Evolutionary conservation across 225 moss, liverwort and hornwort genomes (phyloP).

Genomic region (Polytrichum commune): DNA sequence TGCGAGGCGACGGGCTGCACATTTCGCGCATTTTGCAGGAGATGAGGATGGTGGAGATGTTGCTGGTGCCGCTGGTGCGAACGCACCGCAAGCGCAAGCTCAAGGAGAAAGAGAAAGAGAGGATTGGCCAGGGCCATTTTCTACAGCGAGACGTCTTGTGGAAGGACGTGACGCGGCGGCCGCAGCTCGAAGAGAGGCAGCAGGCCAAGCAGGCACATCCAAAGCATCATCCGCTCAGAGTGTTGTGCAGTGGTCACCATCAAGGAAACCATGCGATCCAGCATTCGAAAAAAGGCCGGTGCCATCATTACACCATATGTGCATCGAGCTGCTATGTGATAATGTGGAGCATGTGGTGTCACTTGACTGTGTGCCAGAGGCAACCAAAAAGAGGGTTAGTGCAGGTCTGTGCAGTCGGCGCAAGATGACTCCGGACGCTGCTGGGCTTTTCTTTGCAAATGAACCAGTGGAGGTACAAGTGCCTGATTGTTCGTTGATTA

Average conservation of each 20-base stretch:
- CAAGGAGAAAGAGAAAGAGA: constrained; percentile 5
- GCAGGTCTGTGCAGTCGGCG: constrained; percentile 34
- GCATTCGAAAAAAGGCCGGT: constrained; percentile 14
- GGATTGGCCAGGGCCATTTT: constrained; percentile 52
- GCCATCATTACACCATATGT: constrained; percentile 37
- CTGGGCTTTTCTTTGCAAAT: constrained; percentile 23
- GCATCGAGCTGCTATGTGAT: constrained; percentile 39
- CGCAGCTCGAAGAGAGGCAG: constrained; percentile 24
- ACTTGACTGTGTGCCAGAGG: constrained; percentile 38
- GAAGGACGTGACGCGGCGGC: constrained; percentile 45
- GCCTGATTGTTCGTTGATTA: constrained; percentile 40
- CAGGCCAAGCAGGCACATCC: constrained; percentile 2
- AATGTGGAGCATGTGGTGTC: constrained; percentile 45
- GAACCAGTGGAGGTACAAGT: constrained; percentile 37
- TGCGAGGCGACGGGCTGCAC: constrained; percentile 47
- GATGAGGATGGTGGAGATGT: constrained; percentile 15
- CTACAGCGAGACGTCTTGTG: constrained; percentile 42
- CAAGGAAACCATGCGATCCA: constrained; percentile 19
- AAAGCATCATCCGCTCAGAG: background rate
- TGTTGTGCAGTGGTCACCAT: constrained; percentile 41
- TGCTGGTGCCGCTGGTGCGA: background rate
- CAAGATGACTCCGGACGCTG: constrained; percentile 29
- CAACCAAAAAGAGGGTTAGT: constrained; percentile 23
- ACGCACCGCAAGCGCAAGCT: background rate
- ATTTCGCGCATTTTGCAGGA: constrained; percentile 48